Evolutionary conservation across 331 rosid species (phyloP), one percentile per base, ranked within the genome.

Genomic region (Phaseolus coccineus): DNA sequence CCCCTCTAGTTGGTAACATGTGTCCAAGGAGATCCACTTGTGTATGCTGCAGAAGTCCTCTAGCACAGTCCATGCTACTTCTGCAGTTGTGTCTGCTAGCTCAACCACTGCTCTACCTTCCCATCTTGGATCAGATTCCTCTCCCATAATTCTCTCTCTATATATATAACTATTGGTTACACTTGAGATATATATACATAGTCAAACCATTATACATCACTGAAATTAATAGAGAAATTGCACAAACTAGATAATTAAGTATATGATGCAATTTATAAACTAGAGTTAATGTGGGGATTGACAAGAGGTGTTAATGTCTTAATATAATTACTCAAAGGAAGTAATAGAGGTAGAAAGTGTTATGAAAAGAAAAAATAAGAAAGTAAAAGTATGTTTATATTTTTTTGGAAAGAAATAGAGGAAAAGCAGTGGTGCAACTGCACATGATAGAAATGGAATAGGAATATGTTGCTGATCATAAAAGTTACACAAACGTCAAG

Each of bases 31-130:
- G 10, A 84, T 25, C 87, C 82, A 85, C 30, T 87, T 91, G 78
- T 93, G 89, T 0, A 91, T 3, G 87, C 69, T 87, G 87, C 90
- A 88, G 81, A 88, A 93, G 78, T 90, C 94, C 30, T 82, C 82
- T 25, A 93, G 1, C 3, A 73, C 55, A 3, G 73, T 53, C 94
- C 92, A 91, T 19, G 51, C 79, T 66, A 82, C 64, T 2, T 84
- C 81, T 1, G 77, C 82, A 0, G 12, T 31, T 1, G 10, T 7
- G 62, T 31, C 42, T 68, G 40, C 15, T 67, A 87, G 33, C 74
- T 76, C 82, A 3, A 61, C 77, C 0, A 40, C 63, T 19, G 52
- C 47, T 67, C 85, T 82, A 0, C 76, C 86, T 74, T 87, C 86
- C 90, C 87, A 84, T 33, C 75, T 84, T 76, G 27, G 0, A 24